These are phyloP conservation scores for Malus sieversii DNA, from an alignment of 306 rosid genomes.

Conservation along the genomic window DNA sequence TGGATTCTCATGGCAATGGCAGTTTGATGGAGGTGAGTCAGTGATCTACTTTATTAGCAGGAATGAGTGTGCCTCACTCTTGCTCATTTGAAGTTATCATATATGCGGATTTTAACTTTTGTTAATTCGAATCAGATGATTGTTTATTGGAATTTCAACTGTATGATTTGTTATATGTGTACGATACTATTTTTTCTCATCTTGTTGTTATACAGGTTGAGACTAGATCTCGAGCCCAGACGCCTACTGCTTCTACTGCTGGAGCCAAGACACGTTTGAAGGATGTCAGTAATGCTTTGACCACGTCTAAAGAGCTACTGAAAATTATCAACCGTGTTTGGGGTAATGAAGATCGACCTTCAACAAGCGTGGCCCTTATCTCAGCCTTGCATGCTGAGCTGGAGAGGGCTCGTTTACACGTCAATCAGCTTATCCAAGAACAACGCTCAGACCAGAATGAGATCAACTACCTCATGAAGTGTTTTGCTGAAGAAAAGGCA, in stretches of 20 bases:
- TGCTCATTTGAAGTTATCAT: neutral
- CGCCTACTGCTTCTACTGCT: constrained; percentile 49
- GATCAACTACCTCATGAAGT: constrained; percentile 73
- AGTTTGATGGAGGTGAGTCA: constrained; percentile 86
- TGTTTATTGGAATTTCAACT: neutral
- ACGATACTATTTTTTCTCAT: neutral
- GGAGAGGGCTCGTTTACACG: constrained; percentile 87
- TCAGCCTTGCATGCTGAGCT: constrained; percentile 91
- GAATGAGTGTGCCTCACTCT: neutral
- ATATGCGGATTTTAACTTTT: neutral
- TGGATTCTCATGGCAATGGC: constrained; percentile 67
- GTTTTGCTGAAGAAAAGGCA: constrained; percentile 90
- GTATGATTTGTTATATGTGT: neutral
- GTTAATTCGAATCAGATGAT: neutral
- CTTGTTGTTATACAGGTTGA: constrained; percentile 49
- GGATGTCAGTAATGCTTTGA: constrained; percentile 84
- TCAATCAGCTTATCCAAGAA: constrained; percentile 85
- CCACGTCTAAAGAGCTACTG: constrained; percentile 85
- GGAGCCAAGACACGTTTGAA: constrained; percentile 68
- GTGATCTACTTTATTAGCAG: neutral
- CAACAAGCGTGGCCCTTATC: constrained; percentile 80
- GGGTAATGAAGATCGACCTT: constrained; percentile 89
- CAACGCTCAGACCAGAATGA: constrained; percentile 77
- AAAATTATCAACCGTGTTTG: constrained; percentile 86
- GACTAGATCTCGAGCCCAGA: constrained; percentile 73